Base-by-base conservation (phyloP, 106 monocot species). In the Platanthera guangdongensis region DNA sequence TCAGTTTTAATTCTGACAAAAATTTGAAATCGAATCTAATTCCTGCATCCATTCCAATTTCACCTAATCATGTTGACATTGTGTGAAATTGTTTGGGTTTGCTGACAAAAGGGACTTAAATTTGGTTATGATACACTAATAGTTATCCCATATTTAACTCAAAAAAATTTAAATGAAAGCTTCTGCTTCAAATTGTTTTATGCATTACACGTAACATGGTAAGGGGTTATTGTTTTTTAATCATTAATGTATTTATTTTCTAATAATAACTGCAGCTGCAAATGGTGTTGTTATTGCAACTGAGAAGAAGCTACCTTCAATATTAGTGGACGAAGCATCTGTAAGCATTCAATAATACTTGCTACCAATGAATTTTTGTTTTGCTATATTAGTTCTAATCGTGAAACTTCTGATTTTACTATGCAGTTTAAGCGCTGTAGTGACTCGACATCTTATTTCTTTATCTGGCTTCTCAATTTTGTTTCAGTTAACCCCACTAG, bases 261-360 rank as follows among this genome's bases (percentile, higher is more conserved):
- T 32, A 10, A 32, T 72, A 21, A 19, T 72, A 15, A 10, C 4
- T 72, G 72, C 86, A 99, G 99, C 99, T 84, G 87, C 99, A 7
- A 99, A 99, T 84, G 94, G 99, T 67, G 92, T 94, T 71, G 90
- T 99, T 14, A 90, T 99, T 75, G 99, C 99, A 57, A 94, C 99
- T 18, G 99, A 99, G 82, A 94, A 94, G 90, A 99, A 99, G 85
- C 73, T 99, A 25, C 99, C 99, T 51, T 99, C 99, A 50, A 94
- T 99, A 51, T 79, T 99, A 75, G 94, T 94, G 21, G 99, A 99
- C 59, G 99, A 99, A 47, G 81, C 90, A 83, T 99, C 99, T 57
- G 99, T 94, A 85, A 90, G 99, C 76, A n/a, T 71, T 60, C 28
- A 65, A 65, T 32, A 11, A 65, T 65, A 32, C 9, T 30, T 30